These are phyloP conservation scores for Rugiboletus extremiorientalis DNA, from an alignment of 1,284 basidiomycete species.

Conservation along the genomic window DNA sequence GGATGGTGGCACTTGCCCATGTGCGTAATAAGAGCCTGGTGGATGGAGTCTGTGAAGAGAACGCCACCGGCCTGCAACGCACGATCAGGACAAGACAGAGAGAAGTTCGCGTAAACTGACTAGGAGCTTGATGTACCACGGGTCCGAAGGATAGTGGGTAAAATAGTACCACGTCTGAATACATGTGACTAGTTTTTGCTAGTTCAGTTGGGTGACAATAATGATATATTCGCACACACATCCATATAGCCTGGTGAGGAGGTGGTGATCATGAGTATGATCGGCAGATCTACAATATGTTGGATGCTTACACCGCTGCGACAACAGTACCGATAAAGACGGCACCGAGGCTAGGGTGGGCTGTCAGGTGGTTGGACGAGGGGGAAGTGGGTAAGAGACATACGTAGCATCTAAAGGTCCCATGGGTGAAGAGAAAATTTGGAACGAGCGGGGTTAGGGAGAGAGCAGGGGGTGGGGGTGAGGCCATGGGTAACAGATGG, in stretches of 20 bases:
- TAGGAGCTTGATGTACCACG: slow-evolving; percentile 44
- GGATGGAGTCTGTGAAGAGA: slow-evolving; percentile 51
- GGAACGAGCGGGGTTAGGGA: not conserved
- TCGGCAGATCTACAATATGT: not conserved
- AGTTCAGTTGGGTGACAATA: not conserved
- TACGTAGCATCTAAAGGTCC: slow-evolving; percentile 18
- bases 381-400: not conserved
- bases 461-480: not conserved
- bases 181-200: slow-evolving; percentile 45
- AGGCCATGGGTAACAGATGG: not conserved
- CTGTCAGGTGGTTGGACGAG: not conserved
- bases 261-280: not conserved
- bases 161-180: slow-evolving; percentile 60
- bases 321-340: slow-evolving; percentile 49
- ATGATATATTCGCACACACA: slow-evolving; percentile 34
- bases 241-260: slow-evolving; percentile 46
- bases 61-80: slow-evolving; percentile 43
- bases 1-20: slow-evolving; percentile 36
- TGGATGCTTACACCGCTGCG: slow-evolving; percentile 41
- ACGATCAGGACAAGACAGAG: not conserved
- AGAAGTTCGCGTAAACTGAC: slow-evolving; percentile 28
- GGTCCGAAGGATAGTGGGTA: slow-evolving; percentile 47
- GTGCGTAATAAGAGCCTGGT: slow-evolving; percentile 57
- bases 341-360: slow-evolving; percentile 43
- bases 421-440: slow-evolving; percentile 11